Evolutionary conservation across 257 asterid species (phyloP).

Genomic region (Solanum neorickii): DNA sequence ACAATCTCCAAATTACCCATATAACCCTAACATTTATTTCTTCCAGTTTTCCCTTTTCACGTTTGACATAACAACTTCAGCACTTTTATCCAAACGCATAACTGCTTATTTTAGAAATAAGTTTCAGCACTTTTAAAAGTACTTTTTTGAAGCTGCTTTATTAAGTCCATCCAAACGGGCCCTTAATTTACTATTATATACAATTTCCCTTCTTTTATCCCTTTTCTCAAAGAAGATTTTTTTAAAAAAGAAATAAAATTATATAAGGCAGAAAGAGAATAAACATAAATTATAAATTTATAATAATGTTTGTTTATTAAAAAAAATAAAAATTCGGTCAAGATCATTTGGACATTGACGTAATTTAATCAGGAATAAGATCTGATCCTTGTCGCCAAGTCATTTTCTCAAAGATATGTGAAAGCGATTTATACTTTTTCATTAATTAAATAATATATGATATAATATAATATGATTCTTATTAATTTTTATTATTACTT

Average conservation of each 20-base stretch:
- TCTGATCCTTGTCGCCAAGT: constrained; percentile 55
- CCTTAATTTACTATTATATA: no score
- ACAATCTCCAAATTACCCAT: no score
- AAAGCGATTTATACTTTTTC: constrained; percentile 21
- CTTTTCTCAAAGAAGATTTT: neutral
- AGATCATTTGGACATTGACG: constrained; percentile 9
- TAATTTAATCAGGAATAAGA: constrained; percentile 29
- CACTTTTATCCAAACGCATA: no score
- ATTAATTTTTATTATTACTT: neutral
- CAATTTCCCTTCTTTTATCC: no score
- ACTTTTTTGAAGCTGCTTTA: no score
- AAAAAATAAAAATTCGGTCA: neutral
- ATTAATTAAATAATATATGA: neutral
- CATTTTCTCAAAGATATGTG: constrained; percentile 63
- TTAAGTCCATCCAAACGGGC: no score
- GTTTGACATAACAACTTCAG: no score
- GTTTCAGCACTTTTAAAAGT: no score
- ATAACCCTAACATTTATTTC: no score
- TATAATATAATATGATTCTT: neutral
- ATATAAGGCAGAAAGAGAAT: neutral
- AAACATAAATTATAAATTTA: neutral
- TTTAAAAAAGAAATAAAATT: neutral
- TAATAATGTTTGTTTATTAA: neutral
- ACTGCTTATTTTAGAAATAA: no score
- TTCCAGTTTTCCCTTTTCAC: no score